Conservation (phyloP, 169 alveolate species). For the Neospora caninum region DNA sequence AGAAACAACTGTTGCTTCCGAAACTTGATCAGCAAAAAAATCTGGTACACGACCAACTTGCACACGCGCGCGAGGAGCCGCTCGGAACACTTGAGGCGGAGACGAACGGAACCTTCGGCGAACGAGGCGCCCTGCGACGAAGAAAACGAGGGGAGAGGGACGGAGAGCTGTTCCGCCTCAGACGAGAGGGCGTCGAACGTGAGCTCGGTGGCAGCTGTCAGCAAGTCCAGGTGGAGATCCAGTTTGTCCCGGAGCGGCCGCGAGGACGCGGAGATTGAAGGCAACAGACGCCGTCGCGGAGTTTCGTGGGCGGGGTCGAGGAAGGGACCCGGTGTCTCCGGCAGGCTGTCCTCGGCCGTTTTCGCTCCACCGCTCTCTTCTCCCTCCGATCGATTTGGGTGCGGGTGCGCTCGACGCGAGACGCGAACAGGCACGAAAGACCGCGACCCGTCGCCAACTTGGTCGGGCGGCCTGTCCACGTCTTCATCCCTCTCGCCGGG, state of each 20-base stretch:
- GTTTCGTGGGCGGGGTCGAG: background rate
- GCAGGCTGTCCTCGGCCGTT: no score
- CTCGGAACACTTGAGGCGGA: background rate
- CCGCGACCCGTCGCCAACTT: no score
- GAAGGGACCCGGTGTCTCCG: background rate
- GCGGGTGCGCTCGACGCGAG: no score
- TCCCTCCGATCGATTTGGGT: no score
- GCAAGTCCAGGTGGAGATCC: background rate
- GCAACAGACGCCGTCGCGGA: background rate
- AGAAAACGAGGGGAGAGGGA: background rate
- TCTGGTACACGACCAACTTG: background rate
- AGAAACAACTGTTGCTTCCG: constrained; percentile 28
- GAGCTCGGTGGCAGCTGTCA: background rate
- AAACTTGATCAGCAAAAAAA: background rate
- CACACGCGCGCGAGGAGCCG: constrained; percentile 7
- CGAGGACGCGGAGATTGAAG: background rate
- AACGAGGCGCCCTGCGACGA: background rate
- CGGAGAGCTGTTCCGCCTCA: background rate
- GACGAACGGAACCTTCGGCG: background rate
- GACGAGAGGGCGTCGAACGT: background rate
- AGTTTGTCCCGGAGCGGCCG: background rate
- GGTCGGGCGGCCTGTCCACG: no score
- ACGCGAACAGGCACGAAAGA: no score
- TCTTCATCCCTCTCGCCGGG: no score
- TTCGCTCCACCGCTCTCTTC: no score